Percentiles rank a stretch among this genome's conserved stretches.
These are phyloP conservation scores for Pueraria montana DNA, from an alignment of 306 rosid genomes.

Conservation along the genomic window DNA sequence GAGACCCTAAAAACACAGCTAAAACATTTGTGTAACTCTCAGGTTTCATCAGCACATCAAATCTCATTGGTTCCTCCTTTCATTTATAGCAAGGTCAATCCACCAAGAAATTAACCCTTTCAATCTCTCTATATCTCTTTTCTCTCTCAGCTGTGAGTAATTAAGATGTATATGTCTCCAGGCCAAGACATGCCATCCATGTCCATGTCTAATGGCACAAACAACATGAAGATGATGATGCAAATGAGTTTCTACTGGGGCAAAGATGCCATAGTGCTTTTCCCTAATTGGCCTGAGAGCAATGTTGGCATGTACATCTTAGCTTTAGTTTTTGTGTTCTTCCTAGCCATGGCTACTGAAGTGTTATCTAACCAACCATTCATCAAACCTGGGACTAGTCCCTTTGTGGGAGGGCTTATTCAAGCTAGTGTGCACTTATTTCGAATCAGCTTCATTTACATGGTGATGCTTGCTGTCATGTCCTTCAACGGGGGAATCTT, in stretches of 20 bases:
- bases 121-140: constrained; percentile 10
- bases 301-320: constrained; percentile 66
- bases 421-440: constrained; percentile 51
- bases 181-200: constrained; percentile 22
- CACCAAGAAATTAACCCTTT: constrained; percentile 14
- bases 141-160: neutral
- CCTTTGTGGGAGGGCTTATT: constrained; percentile 22
- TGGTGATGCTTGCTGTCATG: constrained; percentile 84
- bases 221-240: constrained; percentile 45
- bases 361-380: constrained; percentile 54
- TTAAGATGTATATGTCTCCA: constrained; percentile 28
- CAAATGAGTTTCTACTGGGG: constrained; percentile 83
- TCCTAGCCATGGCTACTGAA: constrained; percentile 59
- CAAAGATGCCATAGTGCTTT: constrained; percentile 64
- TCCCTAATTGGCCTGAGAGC: constrained; percentile 69
- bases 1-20: constrained; percentile 28
- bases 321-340: constrained; percentile 65
- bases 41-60: constrained; percentile 25
- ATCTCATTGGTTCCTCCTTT: neutral
- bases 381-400: constrained; percentile 40
- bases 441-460: constrained; percentile 60
- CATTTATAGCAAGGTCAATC: constrained; percentile 18
- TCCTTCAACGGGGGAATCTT: constrained; percentile 77
- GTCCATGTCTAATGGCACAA: neutral
- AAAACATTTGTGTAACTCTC: neutral